Evolutionary conservation across 371 early-diverging fungal genomes (phyloP).

Genomic region (Caulochytrium protostelioides): DNA sequence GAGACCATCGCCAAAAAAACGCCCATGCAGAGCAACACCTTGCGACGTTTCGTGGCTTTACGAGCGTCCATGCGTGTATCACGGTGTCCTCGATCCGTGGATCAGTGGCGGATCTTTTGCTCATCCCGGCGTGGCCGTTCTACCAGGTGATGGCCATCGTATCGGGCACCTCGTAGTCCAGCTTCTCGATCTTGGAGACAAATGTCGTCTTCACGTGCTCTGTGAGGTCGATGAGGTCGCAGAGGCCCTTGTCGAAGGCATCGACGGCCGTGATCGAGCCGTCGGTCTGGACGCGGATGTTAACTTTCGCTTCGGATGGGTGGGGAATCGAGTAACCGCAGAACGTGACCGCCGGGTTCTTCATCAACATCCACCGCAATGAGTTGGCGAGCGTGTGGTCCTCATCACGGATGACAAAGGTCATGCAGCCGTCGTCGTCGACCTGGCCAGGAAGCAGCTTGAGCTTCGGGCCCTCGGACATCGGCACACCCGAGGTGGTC

Average conservation of each 20-base stretch:
- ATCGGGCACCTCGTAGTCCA: no score
- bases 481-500: conserved; percentile 9
- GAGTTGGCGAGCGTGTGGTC: conserved; percentile 94
- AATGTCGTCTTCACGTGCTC: conserved; percentile 38
- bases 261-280: conserved; percentile 54
- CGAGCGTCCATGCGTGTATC: no score
- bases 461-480: conserved; percentile 11
- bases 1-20: no score
- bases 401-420: conserved; percentile 71
- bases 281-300: conserved; percentile 87
- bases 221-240: conserved; percentile 50
- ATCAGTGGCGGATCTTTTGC: no score
- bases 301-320: conserved; percentile 85
- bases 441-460: conserved; percentile 36
- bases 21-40: no score
- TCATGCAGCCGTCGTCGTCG: conserved; percentile 51
- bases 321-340: conserved; percentile 99
- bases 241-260: conserved; percentile 64
- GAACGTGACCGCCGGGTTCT: conserved; percentile 80
- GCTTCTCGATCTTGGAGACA: conserved; percentile 31
- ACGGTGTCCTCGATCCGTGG: no score
- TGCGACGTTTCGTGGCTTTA: no score
- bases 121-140: no score
- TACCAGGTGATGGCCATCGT: no score
- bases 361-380: conserved; percentile 75